Base-by-base conservation (phyloP, 352 stramenopile species). In the Pythium guiyangense region DNA sequence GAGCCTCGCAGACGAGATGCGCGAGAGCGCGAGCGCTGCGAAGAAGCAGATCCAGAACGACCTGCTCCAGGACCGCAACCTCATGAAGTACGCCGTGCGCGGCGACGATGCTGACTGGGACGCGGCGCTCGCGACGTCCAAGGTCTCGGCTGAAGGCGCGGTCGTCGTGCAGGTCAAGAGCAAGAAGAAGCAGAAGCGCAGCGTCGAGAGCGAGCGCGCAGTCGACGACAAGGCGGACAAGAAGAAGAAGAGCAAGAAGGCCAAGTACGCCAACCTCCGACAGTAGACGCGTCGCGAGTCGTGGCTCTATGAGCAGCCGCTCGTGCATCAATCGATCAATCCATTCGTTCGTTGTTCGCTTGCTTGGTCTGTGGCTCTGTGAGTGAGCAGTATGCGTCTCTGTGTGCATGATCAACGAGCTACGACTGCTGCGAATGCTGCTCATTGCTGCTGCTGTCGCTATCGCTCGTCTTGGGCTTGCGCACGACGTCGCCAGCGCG, bases 71-170 rank as follows among this genome's bases (percentile, higher is more conserved):
- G 77, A 92, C 62, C 74, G 86, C 26, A 86, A 98, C 63, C 76
- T 99, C n/a, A 97, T 97, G 75, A 95, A 98, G 70, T 98, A 98
- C 67, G 88, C 88, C 12, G 81, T 98, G 31, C 92, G 92, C 54
- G 96, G 96, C 45, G 92, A 91, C 26, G 94, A 98, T 34, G 80
- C 94, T 12, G 92, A 98, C 58, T 98, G 96, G 94, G 84, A 86
- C 49, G 61, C 66, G 15, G 80, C 80, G 22, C 69, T 89, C n/a
- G 65, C 75, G 26, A 58, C 77, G 26, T 57, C 73, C 35, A 67
- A 75, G 42, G 67, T 54, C 40, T 61, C 59, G 3, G 70, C 66
- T 14, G 57, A 78, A 25, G 76, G 69, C 57, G 67, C 75, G 67
- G 77, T 91, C 63, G 69, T 83, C 66, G 77, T 92, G 66, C 86